phyloP scores from a whole-genome alignment of 495 filamentous ascomycete genomes.

The Terfezia claveryi region DNA sequence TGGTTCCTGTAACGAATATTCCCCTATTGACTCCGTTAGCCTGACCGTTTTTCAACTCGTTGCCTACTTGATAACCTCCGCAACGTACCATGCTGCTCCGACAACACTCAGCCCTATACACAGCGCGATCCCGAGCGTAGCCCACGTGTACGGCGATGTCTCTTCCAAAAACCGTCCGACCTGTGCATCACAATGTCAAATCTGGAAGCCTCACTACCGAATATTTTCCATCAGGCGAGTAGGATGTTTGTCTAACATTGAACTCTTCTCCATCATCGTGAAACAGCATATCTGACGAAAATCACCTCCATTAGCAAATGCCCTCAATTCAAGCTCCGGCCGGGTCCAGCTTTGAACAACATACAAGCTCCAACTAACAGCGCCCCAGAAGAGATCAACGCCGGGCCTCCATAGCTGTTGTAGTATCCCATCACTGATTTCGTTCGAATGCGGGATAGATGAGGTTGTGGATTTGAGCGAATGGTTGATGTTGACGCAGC shows the following conservation, averaged over 20 bases:
- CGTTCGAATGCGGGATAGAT: background rate
- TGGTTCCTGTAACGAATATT: slow-evolving; percentile 97
- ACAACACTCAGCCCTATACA: slow-evolving; percentile 92
- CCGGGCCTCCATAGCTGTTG: slow-evolving; percentile 36
- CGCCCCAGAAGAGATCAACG: slow-evolving; percentile 46
- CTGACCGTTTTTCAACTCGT: too few species aligned
- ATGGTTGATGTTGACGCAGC: too few species aligned
- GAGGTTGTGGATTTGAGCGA: too few species aligned
- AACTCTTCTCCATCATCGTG: slow-evolving; percentile 88
- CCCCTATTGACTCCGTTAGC: slow-evolving; percentile 36
- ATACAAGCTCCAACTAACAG: slow-evolving; percentile 77
- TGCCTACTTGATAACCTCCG: background rate
- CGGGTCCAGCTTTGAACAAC: slow-evolving; percentile 19
- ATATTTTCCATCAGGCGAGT: background rate
- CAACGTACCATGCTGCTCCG: slow-evolving; percentile 79
- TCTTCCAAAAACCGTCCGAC: slow-evolving; percentile 86
- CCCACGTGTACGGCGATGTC: slow-evolving; percentile 88
- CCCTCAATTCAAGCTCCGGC: too few species aligned
- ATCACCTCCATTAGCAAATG: too few species aligned
- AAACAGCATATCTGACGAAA: slow-evolving; percentile 77
- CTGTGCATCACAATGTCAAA: slow-evolving; percentile 12
- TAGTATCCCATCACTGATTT: slow-evolving; percentile 10
- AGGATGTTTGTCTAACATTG: slow-evolving; percentile 38
- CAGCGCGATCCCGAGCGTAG: slow-evolving; percentile 68
- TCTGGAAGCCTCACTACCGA: too few species aligned